Percentiles rank a stretch among this genome's conserved stretches.
phyloP scores from a whole-genome alignment of 1,139 yeast species.

The Fermentozyma sake region DNA sequence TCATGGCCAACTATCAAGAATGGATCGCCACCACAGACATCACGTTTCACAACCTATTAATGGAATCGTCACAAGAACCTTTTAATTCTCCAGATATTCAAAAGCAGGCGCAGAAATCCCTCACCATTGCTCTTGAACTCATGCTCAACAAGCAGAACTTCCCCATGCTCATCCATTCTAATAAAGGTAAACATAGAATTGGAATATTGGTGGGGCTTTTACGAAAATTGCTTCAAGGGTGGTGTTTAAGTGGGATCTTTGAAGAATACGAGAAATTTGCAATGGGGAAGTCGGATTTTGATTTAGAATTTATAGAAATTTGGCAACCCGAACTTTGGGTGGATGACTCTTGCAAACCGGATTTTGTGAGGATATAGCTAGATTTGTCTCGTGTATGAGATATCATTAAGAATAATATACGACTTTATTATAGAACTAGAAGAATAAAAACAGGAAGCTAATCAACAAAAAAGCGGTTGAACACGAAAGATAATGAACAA shows the following conservation, averaged over 20 bases:
- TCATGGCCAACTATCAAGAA: slow-evolving; percentile 47
- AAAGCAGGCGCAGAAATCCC: slow-evolving; percentile 39
- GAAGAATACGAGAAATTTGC: slow-evolving; percentile 94
- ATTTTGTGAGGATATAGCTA: slow-evolving; percentile 28
- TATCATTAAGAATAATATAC: no score
- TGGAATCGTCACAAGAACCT: slow-evolving; percentile 75
- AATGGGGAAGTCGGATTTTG: slow-evolving; percentile 89
- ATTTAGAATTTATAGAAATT: slow-evolving; percentile 59
- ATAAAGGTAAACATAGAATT: slow-evolving; percentile 92
- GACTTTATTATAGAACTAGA: slow-evolving; percentile 1
- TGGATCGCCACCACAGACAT: slow-evolving; percentile 62
- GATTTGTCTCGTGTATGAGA: no score
- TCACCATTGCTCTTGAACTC: slow-evolving; percentile 58
- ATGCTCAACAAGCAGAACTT: slow-evolving; percentile 68
- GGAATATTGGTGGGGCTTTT: slow-evolving; percentile 88
- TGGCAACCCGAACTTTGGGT: slow-evolving; percentile 46
- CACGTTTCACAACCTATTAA: slow-evolving; percentile 54
- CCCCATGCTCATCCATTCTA: slow-evolving; percentile 86
- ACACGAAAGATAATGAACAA: not conserved
- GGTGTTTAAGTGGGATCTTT: slow-evolving; percentile 90
- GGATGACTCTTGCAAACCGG: slow-evolving; percentile 30
- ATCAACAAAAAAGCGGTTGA: not conserved
- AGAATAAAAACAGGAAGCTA: no score
- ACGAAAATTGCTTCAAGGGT: slow-evolving; percentile 81
- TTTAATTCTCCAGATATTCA: slow-evolving; percentile 50